Base-by-base conservation (phyloP, 2,329 filamentous ascomycete genomes). In the Aspergillus pseudoviridinutans region DNA sequence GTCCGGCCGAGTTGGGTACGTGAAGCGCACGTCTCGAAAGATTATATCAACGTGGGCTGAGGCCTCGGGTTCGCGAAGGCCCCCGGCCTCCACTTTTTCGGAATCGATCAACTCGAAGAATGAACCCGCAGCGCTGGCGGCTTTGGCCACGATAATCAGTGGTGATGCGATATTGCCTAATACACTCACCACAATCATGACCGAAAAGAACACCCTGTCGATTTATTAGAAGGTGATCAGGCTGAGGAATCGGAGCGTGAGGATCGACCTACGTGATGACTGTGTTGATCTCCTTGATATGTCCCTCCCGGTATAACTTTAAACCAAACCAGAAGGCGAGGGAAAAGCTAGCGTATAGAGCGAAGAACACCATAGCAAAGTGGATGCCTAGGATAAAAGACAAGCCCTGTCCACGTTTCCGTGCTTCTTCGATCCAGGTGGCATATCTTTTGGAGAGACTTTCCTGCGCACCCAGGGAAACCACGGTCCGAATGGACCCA, bases 21-120 rank as follows among this genome's bases (percentile, higher is more conserved):
- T 83, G 66, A 92, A 92, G n/a, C 80, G 82, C 10, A 92, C 82
- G 46, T 84, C 78, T 10, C 84, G 53, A 28, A 92, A 83, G 4
- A 81, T 73, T 51, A 90, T 87, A 53, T 87, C 81, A 20, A 76
- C 74, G 5, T 71, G 74, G 1, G 78, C 76, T 1, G 79, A 79
- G 20, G 81, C 78, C n/a, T 82, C 78, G 0, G 81, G 80, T 1
- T 74, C 78, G 54, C 68, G 78, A 4, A 84, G 66, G 4, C 74
- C 76, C 25, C 74, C 77, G 0, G 59, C 65, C 0, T 67, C 64
- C 1, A 58, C 47, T 3, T 49, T 57, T 7, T 68, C 60, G 1
- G 66, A 57, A 47, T 74, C 71, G 12, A 74, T 70, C 28, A 74
- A 63, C 9, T 67, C 61, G 32, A 75, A 71, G 28, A 75, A 74